Base-by-base conservation (phyloP, 1,284 basidiomycete species). In the Sporisorium scitamineum region DNA sequence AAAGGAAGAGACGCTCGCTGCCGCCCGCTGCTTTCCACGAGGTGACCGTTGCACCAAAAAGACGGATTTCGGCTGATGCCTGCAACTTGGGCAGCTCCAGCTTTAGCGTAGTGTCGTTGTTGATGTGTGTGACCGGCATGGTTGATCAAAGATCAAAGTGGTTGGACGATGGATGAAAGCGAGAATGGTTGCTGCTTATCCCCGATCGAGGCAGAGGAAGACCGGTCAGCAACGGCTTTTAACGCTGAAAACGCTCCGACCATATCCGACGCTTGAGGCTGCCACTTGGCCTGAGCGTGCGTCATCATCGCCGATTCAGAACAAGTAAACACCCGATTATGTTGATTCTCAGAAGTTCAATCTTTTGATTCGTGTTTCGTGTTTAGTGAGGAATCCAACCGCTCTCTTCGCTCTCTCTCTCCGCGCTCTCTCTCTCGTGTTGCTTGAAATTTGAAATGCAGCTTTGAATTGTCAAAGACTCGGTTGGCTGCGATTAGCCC, bases 31-130 rank as follows among this genome's bases (percentile, higher is more conserved):
- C 60, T 54, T 79, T 81, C 80, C 80, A 83, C 22, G 65, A 70
- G 50, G 80, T 77, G 18, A 83, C 79, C 18, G 81, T 83, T 7
- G 81, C 80, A 16, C 81, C 81, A 42, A 70, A 80, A 41, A 79
- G 61, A 45, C 67, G 66, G 8, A 83, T 48, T 34, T 82, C 75
- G 26, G 71, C 74, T 7, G 70, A 70, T 3, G 70, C 75, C 41
- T 70, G 56, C 9, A 70, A 73, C 42, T 70, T 70, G 24, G 75
- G 67, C 32, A 77, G 64, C 47, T 73, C 70, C 9, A 77, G 63
- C 14, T 50, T 53, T 8, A 77, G 47, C 18, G 74, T 62, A 7
- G 57, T 56, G 44, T 60, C 53, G 52, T 69, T 42, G 69, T 70
- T 63, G 57, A 70, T 63, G 27, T 60, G 39, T 16, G 62, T 65